These are phyloP conservation scores for Phytomonas sp. DNA, from an alignment of 208 protist genomes.

Conservation along the genomic window DNA sequence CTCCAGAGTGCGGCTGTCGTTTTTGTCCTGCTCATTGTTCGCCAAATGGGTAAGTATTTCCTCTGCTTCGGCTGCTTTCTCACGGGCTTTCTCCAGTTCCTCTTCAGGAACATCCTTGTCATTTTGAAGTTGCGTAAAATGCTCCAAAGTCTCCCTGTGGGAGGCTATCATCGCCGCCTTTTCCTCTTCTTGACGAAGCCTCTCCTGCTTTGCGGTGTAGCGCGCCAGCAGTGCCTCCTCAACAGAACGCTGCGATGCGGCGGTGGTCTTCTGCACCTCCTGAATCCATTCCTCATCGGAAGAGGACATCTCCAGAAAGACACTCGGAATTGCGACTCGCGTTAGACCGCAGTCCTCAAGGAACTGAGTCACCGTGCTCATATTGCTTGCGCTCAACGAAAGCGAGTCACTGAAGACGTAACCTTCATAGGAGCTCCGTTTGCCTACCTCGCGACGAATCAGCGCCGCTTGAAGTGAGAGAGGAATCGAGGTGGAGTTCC, in stretches of 20 bases:
- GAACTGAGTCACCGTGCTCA: slow-evolving; percentile 14
- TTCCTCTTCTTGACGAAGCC: slow-evolving; percentile 17
- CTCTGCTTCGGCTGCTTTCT: slow-evolving; percentile 30
- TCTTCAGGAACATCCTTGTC: slow-evolving; percentile 17
- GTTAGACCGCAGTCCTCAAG: slow-evolving; percentile 17
- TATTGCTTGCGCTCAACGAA: slow-evolving; percentile 12
- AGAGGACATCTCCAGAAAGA: slow-evolving; percentile 53
- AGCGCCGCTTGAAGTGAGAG: slow-evolving; percentile 44
- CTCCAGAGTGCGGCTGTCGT: neutral
- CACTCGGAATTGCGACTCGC: slow-evolving; percentile 22
- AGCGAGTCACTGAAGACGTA: slow-evolving; percentile 78
- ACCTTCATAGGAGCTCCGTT: slow-evolving; percentile 37
- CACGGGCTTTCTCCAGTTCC: slow-evolving; percentile 29
- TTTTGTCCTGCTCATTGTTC: slow-evolving; percentile 13
- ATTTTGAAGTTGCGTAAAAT: slow-evolving; percentile 24
- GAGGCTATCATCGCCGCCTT: slow-evolving; percentile 23
- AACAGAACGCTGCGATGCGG: neutral
- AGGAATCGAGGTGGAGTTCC: slow-evolving; percentile 23
- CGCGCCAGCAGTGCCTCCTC: slow-evolving; percentile 9
- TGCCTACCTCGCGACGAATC: slow-evolving; percentile 29
- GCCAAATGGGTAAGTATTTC: slow-evolving; percentile 26
- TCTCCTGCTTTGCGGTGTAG: slow-evolving; percentile 10
- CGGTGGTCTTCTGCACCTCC: neutral
- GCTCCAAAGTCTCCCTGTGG: slow-evolving; percentile 22
- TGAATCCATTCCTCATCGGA: slow-evolving; percentile 16